A percentile compares a stretch with the other conserved stretches of the same genome.
These are phyloP conservation scores for Penicillium odoratum DNA, from an alignment of 495 filamentous ascomycete genomes.

Conservation along the genomic window DNA sequence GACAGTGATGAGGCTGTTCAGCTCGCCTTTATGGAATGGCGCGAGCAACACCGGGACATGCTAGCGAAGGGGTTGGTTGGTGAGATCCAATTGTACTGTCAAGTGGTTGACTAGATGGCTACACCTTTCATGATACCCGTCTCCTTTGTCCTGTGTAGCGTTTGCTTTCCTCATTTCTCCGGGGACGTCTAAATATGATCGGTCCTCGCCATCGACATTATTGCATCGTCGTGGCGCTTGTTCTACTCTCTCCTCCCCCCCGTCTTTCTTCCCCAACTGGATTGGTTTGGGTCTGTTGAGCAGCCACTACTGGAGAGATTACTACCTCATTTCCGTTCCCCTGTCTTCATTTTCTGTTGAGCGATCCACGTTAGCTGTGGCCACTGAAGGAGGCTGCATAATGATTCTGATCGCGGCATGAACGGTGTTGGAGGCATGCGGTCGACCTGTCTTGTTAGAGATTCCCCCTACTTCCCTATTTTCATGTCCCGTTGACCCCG, in stretches of 20 bases:
- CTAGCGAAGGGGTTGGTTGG: conserved; percentile 66
- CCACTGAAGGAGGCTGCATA: conserved; percentile 18
- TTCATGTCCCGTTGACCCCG: conserved; percentile 22
- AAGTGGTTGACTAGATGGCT: conserved; percentile 42
- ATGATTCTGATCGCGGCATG: conserved; percentile 22
- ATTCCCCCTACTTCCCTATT: neutral
- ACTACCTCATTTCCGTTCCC: conserved; percentile 16
- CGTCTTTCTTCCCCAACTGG: conserved; percentile 25
- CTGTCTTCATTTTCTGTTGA: conserved; percentile 17
- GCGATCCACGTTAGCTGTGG: conserved; percentile 6
- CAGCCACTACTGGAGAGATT: conserved; percentile 21
- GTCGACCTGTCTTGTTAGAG: conserved; percentile 4
- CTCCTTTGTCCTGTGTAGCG: conserved; percentile 6
- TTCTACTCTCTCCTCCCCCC: conserved; percentile 8
- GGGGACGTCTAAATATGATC: conserved; percentile 7
- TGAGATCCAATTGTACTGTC: conserved; percentile 81
- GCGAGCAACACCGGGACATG: conserved; percentile 67
- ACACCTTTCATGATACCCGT: conserved; percentile 6
- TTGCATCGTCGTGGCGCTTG: conserved; percentile 24
- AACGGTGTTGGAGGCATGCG: conserved; percentile 17
- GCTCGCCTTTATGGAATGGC: conserved; percentile 90
- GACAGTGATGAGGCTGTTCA: conserved; percentile 93
- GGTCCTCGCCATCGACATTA: conserved; percentile 7
- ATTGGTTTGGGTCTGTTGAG: conserved; percentile 34
- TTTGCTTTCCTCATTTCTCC: neutral